Evolutionary conservation across 345 rosid species (phyloP).

Genomic region (Aurinia saxatilis): DNA sequence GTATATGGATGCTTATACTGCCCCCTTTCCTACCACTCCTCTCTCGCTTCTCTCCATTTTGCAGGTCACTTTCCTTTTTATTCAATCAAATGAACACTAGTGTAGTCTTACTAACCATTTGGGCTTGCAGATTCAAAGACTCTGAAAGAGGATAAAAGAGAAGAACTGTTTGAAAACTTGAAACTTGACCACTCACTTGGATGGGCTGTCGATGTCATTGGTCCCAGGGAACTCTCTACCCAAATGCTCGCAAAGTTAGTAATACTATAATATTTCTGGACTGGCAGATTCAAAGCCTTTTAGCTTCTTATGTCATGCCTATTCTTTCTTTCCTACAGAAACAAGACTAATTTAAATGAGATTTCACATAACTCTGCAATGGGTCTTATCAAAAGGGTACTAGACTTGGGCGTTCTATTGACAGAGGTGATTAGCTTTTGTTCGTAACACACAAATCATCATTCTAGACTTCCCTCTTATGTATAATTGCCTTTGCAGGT

Average conservation of each 20-base stretch:
- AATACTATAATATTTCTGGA: not conserved
- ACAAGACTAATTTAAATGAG: conserved; percentile 77
- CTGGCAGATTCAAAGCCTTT: not conserved
- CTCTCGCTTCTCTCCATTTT: conserved; percentile 70
- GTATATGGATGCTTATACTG: conserved; percentile 96
- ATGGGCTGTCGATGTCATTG: conserved; percentile 96
- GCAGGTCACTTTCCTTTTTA: conserved; percentile 37
- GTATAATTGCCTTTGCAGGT: conserved; percentile 37
- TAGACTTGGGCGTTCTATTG: conserved; percentile 71
- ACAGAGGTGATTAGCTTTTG: conserved; percentile 53
- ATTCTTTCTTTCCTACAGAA: conserved; percentile 33
- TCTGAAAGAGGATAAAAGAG: conserved; percentile 90
- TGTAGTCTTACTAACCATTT: no score
- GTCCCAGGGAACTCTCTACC: conserved; percentile 84
- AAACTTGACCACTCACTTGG: conserved; percentile 74
- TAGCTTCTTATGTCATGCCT: conserved; percentile 1
- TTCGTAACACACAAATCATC: not conserved
- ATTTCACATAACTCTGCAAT: conserved; percentile 93
- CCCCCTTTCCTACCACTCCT: conserved; percentile 57
- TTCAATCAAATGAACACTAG: no score
- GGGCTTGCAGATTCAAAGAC: conserved; percentile 91
- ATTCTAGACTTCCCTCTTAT: not conserved
- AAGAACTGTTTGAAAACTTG: conserved; percentile 64
- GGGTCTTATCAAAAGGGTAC: conserved; percentile 62
- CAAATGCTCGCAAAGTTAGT: conserved; percentile 86